Base-by-base conservation (phyloP, 2,329 filamentous ascomycete species). In the Penicillium sp. region DNA sequence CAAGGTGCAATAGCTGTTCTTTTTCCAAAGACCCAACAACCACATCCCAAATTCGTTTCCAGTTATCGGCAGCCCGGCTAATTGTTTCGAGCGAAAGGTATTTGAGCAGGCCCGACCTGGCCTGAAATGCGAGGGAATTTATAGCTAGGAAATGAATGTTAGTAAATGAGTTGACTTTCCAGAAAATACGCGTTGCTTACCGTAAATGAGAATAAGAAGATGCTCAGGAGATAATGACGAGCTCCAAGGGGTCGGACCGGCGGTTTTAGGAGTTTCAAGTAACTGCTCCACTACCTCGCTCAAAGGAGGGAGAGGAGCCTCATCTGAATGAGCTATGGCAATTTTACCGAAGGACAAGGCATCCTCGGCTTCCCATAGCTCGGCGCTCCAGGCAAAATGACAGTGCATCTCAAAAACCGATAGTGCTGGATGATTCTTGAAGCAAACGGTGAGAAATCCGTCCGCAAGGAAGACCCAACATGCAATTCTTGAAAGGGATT, bases 391-490 rank as follows among this genome's bases (percentile, higher is more conserved):
- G 0, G 73, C 71, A 19, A 75, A 72, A 37, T 72, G 62, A 37
- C 73, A 75, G 30, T 73, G 65, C 69, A 75, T 71, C 47, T 74
- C 73, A 33, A 74, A 74, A 0, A 72, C 68, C 1, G 72, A 73
- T 26, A 75, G 42, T 19, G 68, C 65, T 3, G 73, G 73, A 35
- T 73, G 68, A 19, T 73, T 75, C 5, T 73, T 74, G 59, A 74
- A 74, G 51, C 73, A 75, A 7, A 75, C 72, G 1, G 72, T 75
- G 17, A 75, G 67, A 13, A 75, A 75, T 8, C 72, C 73, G 35
- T 75, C 73, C 0, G 73, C 72, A 17, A 75, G 68, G n/a, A 74
- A 75, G 3, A 65, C 68, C 73, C 73, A 75, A 40, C 67, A 74
- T 4, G 73, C 69, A 24, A 75, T 67, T 56, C 62, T 67, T 22